Evolutionary conservation across 108 stramenopile species (phyloP).

Genomic region (Seminavis robusta): DNA sequence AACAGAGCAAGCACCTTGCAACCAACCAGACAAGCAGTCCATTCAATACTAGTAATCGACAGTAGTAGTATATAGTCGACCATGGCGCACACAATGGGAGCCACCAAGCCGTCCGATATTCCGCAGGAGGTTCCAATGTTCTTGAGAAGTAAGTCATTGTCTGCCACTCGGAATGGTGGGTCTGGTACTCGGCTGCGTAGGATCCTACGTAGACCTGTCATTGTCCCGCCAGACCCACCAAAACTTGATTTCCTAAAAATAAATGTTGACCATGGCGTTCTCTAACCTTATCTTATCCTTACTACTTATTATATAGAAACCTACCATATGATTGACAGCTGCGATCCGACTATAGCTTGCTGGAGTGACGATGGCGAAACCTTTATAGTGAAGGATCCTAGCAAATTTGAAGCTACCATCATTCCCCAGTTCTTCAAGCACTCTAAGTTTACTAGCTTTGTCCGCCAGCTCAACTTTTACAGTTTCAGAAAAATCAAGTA

Average conservation of each 20-base stretch:
- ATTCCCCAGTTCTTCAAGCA: constrained; percentile 97
- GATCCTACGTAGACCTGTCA: constrained; percentile 17
- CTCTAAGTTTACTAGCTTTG: constrained; percentile 82
- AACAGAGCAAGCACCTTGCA: too few relatives aligned
- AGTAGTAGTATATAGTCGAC: too few relatives aligned
- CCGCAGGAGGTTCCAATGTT: constrained; percentile 49
- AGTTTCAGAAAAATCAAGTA: constrained; percentile 83
- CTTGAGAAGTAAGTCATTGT: constrained; percentile 41
- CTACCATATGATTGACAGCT: constrained; percentile 84
- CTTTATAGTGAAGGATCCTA: constrained; percentile 76
- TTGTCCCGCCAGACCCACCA: too few relatives aligned
- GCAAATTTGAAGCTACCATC: constrained; percentile 62
- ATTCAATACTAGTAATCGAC: too few relatives aligned
- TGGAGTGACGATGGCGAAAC: constrained; percentile 82
- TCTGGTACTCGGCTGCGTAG: neutral
- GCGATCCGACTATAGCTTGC: constrained; percentile 56
- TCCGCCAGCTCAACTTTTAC: constrained; percentile 96
- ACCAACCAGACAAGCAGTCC: too few relatives aligned
- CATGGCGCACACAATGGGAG: too few relatives aligned
- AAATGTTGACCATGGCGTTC: too few relatives aligned
- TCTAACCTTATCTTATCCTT: constrained; percentile 2
- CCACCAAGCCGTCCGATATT: constrained; percentile 21
- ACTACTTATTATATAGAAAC: constrained; percentile 45
- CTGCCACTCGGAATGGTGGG: neutral
- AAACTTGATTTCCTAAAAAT: too few relatives aligned